A percentile compares a stretch with the other conserved stretches of the same genome.
phyloP scores from a whole-genome alignment of 2,329 filamentous ascomycete species.

The Beauveria asiatica region DNA sequence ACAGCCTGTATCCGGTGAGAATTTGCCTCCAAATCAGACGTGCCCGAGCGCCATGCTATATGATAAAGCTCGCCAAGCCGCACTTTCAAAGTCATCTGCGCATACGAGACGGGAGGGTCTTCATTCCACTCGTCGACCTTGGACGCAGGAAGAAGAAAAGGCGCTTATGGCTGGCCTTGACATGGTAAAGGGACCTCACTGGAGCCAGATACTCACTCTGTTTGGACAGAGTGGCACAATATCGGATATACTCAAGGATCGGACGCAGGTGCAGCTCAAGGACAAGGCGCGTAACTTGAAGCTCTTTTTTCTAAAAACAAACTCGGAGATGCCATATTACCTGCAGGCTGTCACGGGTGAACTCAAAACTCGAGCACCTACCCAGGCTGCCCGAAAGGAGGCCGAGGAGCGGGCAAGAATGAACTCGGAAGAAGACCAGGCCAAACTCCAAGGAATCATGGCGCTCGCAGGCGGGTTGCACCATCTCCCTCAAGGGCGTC shows the following conservation, averaged over 20 bases:
- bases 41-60: constrained; percentile 48
- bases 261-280: constrained; percentile 86
- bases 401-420: constrained; percentile 54
- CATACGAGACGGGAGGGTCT: constrained; percentile 48
- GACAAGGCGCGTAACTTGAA: constrained; percentile 88
- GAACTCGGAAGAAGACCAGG: constrained; percentile 51
- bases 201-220: constrained; percentile 80
- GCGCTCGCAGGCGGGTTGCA: constrained; percentile 45
- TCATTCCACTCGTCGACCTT: constrained; percentile 63
- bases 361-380: constrained; percentile 74
- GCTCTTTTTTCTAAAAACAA: constrained; percentile 84
- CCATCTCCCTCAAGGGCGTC: constrained; percentile 26
- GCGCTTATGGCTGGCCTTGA: constrained; percentile 83
- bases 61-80: constrained; percentile 50
- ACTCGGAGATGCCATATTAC: constrained; percentile 83
- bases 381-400: constrained; percentile 60
- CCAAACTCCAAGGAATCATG: constrained; percentile 52
- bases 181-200: constrained; percentile 82
- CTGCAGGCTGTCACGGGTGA: constrained; percentile 83
- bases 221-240: constrained; percentile 75
- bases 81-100: constrained; percentile 46
- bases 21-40: constrained; percentile 48
- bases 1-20: constrained; percentile 22
- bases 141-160: constrained; percentile 84
- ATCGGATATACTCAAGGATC: constrained; percentile 75